Evolutionary conservation across 2,329 filamentous ascomycete species (phyloP).

Genomic region (Uncinocarpus reesii): DNA sequence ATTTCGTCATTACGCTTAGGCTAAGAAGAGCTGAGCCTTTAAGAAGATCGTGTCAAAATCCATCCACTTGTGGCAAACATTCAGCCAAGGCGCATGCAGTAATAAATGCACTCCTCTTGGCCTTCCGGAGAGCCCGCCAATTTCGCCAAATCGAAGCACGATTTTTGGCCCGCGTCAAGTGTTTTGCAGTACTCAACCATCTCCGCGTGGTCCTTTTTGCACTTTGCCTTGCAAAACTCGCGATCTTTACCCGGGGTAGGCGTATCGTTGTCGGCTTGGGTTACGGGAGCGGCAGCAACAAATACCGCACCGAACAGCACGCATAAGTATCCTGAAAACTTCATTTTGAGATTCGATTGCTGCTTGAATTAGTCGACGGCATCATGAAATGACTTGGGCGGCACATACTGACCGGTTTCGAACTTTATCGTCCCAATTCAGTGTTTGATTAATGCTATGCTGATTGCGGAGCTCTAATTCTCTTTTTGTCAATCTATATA

Average conservation of each 20-base stretch:
- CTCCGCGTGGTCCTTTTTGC: conserved; percentile 4
- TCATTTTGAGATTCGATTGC: conserved; percentile 5
- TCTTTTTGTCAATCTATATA: neutral
- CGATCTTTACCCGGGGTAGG: neutral
- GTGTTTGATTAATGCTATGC: too few relatives aligned
- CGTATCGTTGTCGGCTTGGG: neutral
- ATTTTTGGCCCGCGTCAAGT: neutral
- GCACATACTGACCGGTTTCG: neutral
- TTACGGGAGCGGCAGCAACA: neutral
- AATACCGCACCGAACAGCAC: conserved; percentile 6
- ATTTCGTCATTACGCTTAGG: too few relatives aligned
- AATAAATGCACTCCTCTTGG: conserved; percentile 7
- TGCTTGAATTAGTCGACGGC: neutral
- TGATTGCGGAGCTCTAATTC: too few relatives aligned
- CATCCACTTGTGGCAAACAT: too few relatives aligned
- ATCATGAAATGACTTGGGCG: neutral
- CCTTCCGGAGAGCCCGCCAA: neutral
- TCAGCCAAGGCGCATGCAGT: conserved; percentile 4
- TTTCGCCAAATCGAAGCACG: neutral
- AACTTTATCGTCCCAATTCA: too few relatives aligned
- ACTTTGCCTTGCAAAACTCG: conserved; percentile 5
- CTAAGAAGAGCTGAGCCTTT: too few relatives aligned
- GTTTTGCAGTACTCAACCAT: conserved; percentile 5
- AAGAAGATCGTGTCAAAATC: too few relatives aligned
- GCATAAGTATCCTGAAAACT: conserved; percentile 8